phyloP scores from a whole-genome alignment of 768 basidiomycete genomes.

The Mycena capillaripes region DNA sequence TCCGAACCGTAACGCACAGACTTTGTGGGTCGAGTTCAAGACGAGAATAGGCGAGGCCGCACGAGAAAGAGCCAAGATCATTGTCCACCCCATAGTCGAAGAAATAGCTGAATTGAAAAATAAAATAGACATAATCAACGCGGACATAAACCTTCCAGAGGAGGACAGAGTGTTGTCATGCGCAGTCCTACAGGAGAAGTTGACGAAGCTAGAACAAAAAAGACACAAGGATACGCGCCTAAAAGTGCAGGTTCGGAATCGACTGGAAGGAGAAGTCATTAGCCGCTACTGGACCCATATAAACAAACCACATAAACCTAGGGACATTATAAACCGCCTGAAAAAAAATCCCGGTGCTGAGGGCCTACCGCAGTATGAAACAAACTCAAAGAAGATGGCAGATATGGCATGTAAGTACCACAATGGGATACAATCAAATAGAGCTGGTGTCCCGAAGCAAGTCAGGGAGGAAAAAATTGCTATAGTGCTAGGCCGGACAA shows the following conservation, averaged over 20 bases:
- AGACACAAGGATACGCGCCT: background rate
- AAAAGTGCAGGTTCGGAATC: background rate
- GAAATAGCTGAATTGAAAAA: slow-evolving; percentile 1
- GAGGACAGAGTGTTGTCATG: background rate
- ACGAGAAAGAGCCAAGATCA: too few relatives aligned
- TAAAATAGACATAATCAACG: background rate
- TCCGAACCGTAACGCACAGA: too few relatives aligned
- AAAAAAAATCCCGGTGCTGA: background rate
- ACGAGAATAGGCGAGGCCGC: too few relatives aligned
- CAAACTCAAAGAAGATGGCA: too few relatives aligned
- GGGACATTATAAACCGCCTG: background rate
- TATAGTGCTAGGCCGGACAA: background rate
- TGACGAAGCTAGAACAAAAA: background rate
- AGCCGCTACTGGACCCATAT: background rate
- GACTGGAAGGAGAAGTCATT: slow-evolving; percentile 11
- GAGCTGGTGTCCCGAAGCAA: background rate
- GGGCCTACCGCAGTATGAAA: slow-evolving; percentile 2
- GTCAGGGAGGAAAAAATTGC: background rate
- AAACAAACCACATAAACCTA: background rate
- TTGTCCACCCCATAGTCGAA: too few relatives aligned
- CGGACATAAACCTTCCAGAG: background rate
- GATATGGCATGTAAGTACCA: slow-evolving; percentile 1
- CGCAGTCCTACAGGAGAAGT: background rate
- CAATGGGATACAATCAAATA: background rate
- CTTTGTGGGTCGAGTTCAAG: too few relatives aligned